A percentile compares a stretch with the other conserved stretches of the same genome.
Evolutionary conservation across 2,329 filamentous ascomycete species (phyloP).

Genomic region (Leptodontidium sp.): DNA sequence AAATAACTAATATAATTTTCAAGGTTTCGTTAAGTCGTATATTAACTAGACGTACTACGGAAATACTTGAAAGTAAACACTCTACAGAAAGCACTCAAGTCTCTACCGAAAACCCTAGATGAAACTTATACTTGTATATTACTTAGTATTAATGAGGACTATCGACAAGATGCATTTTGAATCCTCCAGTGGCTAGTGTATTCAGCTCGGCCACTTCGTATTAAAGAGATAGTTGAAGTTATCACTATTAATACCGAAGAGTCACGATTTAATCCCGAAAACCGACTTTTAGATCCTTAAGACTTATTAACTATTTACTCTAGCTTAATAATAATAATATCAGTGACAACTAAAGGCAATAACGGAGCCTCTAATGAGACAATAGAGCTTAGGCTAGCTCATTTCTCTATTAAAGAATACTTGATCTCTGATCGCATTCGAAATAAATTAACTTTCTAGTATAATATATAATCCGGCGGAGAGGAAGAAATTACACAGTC

Average conservation of each 20-base stretch:
- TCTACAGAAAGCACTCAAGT: conserved; percentile 28
- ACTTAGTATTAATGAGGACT: no score
- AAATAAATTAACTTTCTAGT: conserved; percentile 7
- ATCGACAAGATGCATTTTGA: no score
- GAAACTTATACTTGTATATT: no score
- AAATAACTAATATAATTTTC: conserved; percentile 31
- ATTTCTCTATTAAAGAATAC: no score
- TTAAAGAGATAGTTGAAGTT: conserved; percentile 44
- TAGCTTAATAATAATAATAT: conserved; percentile 17
- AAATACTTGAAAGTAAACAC: conserved; percentile 33
- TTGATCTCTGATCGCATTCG: conserved; percentile 21
- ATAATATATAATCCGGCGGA: conserved; percentile 12
- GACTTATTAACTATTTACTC: conserved; percentile 35
- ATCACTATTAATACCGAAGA: conserved; percentile 41
- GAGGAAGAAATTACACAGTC: conserved; percentile 12
- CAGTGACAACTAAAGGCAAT: background rate
- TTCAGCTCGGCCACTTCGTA: no score
- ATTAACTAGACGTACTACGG: conserved; percentile 44
- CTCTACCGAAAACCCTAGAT: no score
- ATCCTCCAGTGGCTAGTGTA: no score
- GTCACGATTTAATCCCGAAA: conserved; percentile 39
- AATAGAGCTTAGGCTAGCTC: conserved; percentile 13
- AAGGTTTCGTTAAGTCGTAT: conserved; percentile 44
- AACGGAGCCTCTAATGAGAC: background rate
- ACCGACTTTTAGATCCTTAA: conserved; percentile 41